Conservation (phyloP, 2,329 filamentous ascomycete species). For the Xylaria hypoxylon region DNA sequence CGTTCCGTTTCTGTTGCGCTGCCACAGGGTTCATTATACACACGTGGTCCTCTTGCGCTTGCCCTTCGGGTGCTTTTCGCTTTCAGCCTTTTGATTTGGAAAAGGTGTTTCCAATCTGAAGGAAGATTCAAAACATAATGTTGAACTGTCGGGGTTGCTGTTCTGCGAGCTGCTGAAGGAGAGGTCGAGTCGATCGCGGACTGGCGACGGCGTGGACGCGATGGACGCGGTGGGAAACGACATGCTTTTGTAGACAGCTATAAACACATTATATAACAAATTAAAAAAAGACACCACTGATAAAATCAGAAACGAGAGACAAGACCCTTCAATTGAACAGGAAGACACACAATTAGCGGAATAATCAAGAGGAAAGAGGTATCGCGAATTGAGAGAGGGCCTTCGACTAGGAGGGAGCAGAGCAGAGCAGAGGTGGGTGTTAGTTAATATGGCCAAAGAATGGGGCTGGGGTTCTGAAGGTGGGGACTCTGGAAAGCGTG, state of each 20-base stretch:
- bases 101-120: slow-evolving; percentile 51
- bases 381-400: slow-evolving; percentile 31
- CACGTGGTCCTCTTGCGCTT: slow-evolving; percentile 74
- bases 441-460: slow-evolving; percentile 40
- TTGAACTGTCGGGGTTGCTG: slow-evolving; percentile 49
- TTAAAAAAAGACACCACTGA: slow-evolving; percentile 13
- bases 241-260: slow-evolving; percentile 42
- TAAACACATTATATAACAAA: slow-evolving; percentile 43
- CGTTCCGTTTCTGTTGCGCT: slow-evolving; percentile 4
- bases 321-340: slow-evolving; percentile 10
- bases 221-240: slow-evolving; percentile 47
- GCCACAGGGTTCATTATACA: slow-evolving; percentile 47
- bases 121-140: slow-evolving; percentile 52
- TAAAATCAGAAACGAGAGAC: slow-evolving; percentile 31
- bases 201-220: slow-evolving; percentile 46
- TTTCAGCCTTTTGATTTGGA: slow-evolving; percentile 45
- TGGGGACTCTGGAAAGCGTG: slow-evolving; percentile 44
- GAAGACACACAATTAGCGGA: slow-evolving; percentile 8
- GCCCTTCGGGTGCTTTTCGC: slow-evolving; percentile 65
- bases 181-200: slow-evolving; percentile 43
- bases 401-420: slow-evolving; percentile 32
- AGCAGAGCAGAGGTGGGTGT: slow-evolving; percentile 34
- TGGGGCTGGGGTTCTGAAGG: slow-evolving; percentile 39
- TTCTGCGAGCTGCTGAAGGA: slow-evolving; percentile 46
- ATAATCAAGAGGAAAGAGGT: slow-evolving; percentile 12